phyloP scores from a whole-genome alignment of 805 yeast genomes.

The Saccharomyces mikatae region DNA sequence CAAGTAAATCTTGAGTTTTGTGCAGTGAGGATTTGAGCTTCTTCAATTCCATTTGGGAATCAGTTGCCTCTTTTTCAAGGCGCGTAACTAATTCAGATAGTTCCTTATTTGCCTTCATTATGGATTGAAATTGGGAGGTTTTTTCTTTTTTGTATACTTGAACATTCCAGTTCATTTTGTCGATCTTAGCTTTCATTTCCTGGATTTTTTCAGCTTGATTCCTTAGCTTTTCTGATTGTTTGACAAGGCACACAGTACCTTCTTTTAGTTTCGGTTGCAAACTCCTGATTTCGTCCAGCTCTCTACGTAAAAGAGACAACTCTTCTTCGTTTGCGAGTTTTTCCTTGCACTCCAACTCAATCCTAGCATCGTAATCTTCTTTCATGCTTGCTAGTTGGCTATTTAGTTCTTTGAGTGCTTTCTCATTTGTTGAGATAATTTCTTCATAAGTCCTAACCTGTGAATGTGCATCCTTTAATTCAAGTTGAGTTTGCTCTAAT shows the following conservation, averaged over 20 bases:
- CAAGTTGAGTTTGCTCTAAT: constrained; percentile 42
- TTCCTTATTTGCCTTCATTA: background rate
- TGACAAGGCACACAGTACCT: background rate
- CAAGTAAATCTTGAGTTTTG: constrained; percentile 27
- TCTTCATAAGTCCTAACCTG: constrained; percentile 52
- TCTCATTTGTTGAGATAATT: constrained; percentile 59
- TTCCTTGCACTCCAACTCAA: constrained; percentile 14
- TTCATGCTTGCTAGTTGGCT: constrained; percentile 44
- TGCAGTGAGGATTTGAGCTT: background rate
- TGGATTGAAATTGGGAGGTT: background rate
- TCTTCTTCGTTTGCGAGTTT: constrained; percentile 15
- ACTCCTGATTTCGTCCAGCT: constrained; percentile 11
- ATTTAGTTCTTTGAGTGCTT: constrained; percentile 48
- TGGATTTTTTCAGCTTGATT: background rate
- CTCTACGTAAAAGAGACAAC: constrained; percentile 24
- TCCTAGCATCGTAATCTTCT: constrained; percentile 12
- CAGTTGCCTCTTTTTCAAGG: background rate
- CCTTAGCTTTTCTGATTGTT: background rate
- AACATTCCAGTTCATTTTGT: background rate
- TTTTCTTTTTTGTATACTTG: background rate
- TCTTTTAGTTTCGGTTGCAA: background rate
- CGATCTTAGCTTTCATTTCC: background rate
- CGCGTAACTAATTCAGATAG: background rate
- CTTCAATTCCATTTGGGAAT: background rate
- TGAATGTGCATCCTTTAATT: constrained; percentile 49